Evolutionary conservation across 2,329 filamentous ascomycete genomes (phyloP), one percentile per base, ranked within the genome.

Genomic region (Lasiodiplodia hormozganensis): DNA sequence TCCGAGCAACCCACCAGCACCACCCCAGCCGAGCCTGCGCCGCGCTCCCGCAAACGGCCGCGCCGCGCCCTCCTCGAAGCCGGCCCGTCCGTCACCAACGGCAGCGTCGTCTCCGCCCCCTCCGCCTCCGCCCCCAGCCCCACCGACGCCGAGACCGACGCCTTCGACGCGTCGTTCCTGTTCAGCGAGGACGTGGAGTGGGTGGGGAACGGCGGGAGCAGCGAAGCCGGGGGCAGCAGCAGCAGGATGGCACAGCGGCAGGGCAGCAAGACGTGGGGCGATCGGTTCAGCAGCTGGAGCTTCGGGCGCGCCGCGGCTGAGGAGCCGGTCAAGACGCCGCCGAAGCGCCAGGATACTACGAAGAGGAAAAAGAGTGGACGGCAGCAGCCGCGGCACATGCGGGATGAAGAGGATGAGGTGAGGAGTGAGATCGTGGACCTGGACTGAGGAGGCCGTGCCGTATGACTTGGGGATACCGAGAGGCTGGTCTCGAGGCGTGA

Each of bases 281-380:
- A 68, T 21, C 58, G 67, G 12, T 68, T 68, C n/a, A 64, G 57
- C 38, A 65, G 58, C 7, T 65, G 52, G 57, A 60, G 58, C 58
- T 68, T 68, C 25, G 67, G 52, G n/a, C 36, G 57, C 4, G 14
- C 31, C 2, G 65, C 43, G 18, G 67, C 38, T 5, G 56, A 53
- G 25, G 67, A 68, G 67, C 67, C 67, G n/a, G 58, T 51, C 18
- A 68, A 68, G 58, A 68, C 67, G 34, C 67, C 67, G 58, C 67
- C 67, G 58, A 68, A 68, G 58, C 43, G 10, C 43, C 43, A 52
- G 18, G n/a, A 28, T 28, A 6, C 18, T 28, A 6, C 18, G 5
- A 34, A n/a, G 25, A 28, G 25, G 25, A 34, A 28, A 28, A 56
- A 34, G 25, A 34, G 53, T 16, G 28, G 21, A 21, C 36, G 8